Percentiles rank a stretch among this genome's conserved stretches.
These are phyloP conservation scores for Setaria viridis DNA, from an alignment of 202 grass and related monocot genomes.

Conservation along the genomic window DNA sequence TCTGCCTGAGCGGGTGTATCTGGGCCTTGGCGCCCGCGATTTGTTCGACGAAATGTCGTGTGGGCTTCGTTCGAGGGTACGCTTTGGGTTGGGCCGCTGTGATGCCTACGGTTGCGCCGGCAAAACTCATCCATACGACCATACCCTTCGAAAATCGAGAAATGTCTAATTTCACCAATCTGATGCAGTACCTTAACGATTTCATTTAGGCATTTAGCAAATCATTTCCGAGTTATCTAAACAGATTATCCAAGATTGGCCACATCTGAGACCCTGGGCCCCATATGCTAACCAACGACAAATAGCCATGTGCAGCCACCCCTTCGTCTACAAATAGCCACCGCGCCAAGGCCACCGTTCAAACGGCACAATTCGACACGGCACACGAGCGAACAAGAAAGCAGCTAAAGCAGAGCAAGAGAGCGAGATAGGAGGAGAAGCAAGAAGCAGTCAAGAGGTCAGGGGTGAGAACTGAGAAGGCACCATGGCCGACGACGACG, in stretches of 20 bases:
- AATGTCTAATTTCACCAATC: too few species aligned
- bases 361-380: not conserved
- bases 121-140: too few species aligned
- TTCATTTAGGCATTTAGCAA: too few species aligned
- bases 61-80: too few species aligned
- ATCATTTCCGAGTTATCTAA: not conserved
- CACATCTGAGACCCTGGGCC: not conserved
- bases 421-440: not conserved
- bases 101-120: not conserved
- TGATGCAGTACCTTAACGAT: not conserved
- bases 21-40: too few species aligned
- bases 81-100: not conserved
- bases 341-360: not conserved
- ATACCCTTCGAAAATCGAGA: too few species aligned
- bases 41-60: not conserved
- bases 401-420: not conserved
- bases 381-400: not conserved
- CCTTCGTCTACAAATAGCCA: conserved; percentile 3
- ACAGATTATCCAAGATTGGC: not conserved
- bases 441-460: not conserved
- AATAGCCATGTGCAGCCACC: not conserved
- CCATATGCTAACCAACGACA: not conserved
- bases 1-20: too few species aligned
- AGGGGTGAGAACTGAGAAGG: not conserved
- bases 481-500: not conserved